phyloP scores from a whole-genome alignment of 2,329 filamentous ascomycete species.

The Knufia fluminis region DNA sequence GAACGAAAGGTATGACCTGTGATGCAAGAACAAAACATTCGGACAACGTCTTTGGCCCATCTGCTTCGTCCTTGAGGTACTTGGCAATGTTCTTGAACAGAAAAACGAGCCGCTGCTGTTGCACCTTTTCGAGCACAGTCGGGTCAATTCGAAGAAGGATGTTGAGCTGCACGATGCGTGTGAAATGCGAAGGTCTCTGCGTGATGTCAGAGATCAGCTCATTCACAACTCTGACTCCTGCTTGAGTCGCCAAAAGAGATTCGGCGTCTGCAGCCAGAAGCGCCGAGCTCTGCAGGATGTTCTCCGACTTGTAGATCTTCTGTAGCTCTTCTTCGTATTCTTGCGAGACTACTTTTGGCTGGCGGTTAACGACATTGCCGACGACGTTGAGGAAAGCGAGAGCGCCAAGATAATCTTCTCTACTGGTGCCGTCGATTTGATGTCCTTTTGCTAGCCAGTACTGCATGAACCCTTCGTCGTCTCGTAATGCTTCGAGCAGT shows the following conservation, averaged over 20 bases:
- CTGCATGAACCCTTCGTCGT: slow-evolving; percentile 21
- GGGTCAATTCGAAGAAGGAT: slow-evolving; percentile 42
- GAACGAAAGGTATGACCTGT: slow-evolving; percentile 61
- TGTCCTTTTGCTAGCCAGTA: slow-evolving; percentile 32
- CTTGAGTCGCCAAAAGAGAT: slow-evolving; percentile 38
- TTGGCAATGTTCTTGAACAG: slow-evolving; percentile 68
- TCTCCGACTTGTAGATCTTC: slow-evolving; percentile 29
- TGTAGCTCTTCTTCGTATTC: slow-evolving; percentile 25
- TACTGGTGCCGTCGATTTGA: slow-evolving; percentile 25
- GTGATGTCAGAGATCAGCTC: slow-evolving; percentile 53
- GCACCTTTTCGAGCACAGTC: slow-evolving; percentile 39
- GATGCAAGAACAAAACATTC: slow-evolving; percentile 38
- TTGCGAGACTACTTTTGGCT: slow-evolving; percentile 26
- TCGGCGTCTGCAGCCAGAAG: slow-evolving; percentile 42
- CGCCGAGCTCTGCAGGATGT: slow-evolving; percentile 39
- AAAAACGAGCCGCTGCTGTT: slow-evolving; percentile 63
- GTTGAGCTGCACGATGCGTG: slow-evolving; percentile 43
- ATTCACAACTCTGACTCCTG: slow-evolving; percentile 47
- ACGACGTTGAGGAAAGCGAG: slow-evolving; percentile 34
- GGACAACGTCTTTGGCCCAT: slow-evolving; percentile 25
- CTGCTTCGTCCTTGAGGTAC: slow-evolving; percentile 52
- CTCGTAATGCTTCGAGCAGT: slow-evolving; percentile 38
- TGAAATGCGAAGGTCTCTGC: slow-evolving; percentile 9
- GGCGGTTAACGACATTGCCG: slow-evolving; percentile 24
- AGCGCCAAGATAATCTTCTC: slow-evolving; percentile 31